Evolutionary conservation across 371 early-diverging fungal species (phyloP).

Genomic region (Lichtheimia hyalospora): DNA sequence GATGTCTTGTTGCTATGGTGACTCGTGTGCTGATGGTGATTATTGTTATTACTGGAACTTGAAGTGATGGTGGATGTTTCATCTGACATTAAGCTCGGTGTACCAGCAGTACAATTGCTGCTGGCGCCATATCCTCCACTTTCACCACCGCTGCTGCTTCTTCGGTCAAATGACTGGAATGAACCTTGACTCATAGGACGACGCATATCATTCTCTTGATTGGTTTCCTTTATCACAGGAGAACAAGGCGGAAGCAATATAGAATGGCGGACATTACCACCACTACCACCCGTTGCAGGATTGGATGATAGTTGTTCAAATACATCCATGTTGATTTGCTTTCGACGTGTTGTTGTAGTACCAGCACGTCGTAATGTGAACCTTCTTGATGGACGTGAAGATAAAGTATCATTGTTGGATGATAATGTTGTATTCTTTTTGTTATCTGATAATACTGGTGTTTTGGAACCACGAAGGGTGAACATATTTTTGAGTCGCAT

Average conservation of each 20-base stretch:
- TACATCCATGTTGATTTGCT: conserved; percentile 38
- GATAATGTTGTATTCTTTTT: no score
- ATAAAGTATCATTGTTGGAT: no score
- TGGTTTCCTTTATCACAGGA: not conserved
- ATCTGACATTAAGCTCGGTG: not conserved
- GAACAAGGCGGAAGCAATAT: not conserved
- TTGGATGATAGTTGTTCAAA: conserved; percentile 17
- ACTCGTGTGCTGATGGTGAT: not conserved
- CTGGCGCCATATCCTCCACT: not conserved
- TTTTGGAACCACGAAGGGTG: conserved; percentile 11
- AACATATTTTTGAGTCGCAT: conserved; percentile 44
- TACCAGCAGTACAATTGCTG: not conserved
- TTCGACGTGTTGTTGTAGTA: conserved; percentile 28
- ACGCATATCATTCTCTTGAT: not conserved
- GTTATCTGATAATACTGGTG: conserved; percentile 22
- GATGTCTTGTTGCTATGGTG: not conserved
- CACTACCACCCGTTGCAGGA: no score
- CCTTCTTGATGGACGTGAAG: not conserved
- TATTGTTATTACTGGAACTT: not conserved
- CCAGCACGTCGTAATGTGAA: conserved; percentile 23
- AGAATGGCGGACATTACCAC: no score
- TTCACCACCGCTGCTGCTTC: conserved; percentile 20
- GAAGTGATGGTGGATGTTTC: not conserved
- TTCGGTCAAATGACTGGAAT: conserved; percentile 31
- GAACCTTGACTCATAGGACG: conserved; percentile 37